phyloP scores from a whole-genome alignment of 768 basidiomycete species.

The Thelephora aurantiotincta region DNA sequence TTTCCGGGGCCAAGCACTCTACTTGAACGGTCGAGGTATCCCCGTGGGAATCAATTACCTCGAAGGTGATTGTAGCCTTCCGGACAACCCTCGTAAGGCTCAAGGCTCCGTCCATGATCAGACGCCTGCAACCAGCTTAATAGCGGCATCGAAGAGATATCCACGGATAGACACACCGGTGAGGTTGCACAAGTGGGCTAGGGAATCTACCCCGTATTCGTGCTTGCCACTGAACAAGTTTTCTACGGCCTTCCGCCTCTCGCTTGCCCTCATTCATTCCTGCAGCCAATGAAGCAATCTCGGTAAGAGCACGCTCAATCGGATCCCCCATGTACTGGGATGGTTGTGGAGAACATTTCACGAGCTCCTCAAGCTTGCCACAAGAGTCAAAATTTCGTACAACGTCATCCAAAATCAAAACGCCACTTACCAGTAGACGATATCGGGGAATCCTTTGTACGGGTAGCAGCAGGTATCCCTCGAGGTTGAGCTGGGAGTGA shows the following conservation, averaged over 20 bases:
- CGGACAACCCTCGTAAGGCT: constrained; percentile 83
- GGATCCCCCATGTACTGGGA: constrained; percentile 69
- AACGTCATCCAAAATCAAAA: constrained; percentile 1
- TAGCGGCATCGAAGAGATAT: constrained; percentile 5
- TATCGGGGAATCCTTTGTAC: constrained; percentile 98
- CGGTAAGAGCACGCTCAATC: constrained; percentile 70
- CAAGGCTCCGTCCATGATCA: constrained; percentile 86
- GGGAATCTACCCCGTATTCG: constrained; percentile 87
- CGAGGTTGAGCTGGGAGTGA: constrained; percentile 88
- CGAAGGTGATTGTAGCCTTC: constrained; percentile 69
- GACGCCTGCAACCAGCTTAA: constrained; percentile 35
- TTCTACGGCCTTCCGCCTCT: constrained; percentile 82
- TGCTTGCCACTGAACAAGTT: constrained; percentile 83
- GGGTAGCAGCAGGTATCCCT: constrained; percentile 87
- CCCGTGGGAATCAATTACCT: constrained; percentile 64
- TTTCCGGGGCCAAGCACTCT: constrained; percentile 78
- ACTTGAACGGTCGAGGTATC: constrained; percentile 76
- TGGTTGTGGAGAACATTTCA: constrained; percentile 71
- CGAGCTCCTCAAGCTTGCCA: constrained; percentile 69
- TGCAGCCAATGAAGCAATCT: constrained; percentile 80
- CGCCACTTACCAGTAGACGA: constrained; percentile 63
- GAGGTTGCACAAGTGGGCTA: constrained; percentile 95
- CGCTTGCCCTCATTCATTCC: constrained; percentile 99
- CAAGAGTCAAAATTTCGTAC: constrained; percentile 2
- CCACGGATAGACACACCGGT: constrained; percentile 44